Base-by-base conservation (phyloP, 306 rosid genomes). In the Vachellia collinsii region DNA sequence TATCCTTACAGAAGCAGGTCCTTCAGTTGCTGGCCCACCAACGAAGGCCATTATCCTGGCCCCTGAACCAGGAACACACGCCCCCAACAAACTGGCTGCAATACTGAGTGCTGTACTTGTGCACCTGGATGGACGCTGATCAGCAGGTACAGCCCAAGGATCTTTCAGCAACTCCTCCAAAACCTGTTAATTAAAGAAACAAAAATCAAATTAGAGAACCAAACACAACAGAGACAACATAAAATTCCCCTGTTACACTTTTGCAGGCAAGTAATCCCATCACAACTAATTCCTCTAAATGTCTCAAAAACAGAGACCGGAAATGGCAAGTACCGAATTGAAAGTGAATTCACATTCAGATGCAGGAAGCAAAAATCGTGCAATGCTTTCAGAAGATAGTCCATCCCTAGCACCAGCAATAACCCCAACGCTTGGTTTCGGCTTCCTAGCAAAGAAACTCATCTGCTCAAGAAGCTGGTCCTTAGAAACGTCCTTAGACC, bases 11-110 rank as follows among this genome's bases (percentile, higher is more conserved):
- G 99, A 87, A 61, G 93, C 99, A 36, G 91, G 90, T 66, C 98
- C 99, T 88, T 95, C 98, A 1, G 98, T 95, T 1, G 99, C 90
- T 0, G 99, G 99, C 74, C 99, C 99, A 4, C 99, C 99, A 70
- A 92, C 88, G 72, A 95, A 95, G 0, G 99, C 98, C 92, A 95
- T 89, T 58, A 93, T 95, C 72, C 99, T 90, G 4, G 98, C 99
- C 0, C 94, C 97, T 2, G 97, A 88, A 58, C 99, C 99, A 22
- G 99, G 99, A 74, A 95, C 97, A 53, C 99, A 95, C 0, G 92
- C 97, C 82, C 99, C 99, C 76, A 95, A 82, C 91, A 95, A 88
- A 88, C 97, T 87, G 61, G 97, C 98, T 0, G 97, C 99, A 53
- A 95, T 77, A 70, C 91, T 88, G 66, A 95, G 77, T 0, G 98